Percentiles rank a stretch among this genome's conserved stretches.
Conservation (phyloP, 495 filamentous ascomycete genomes). For the Paragyromitra xinjiangensis region DNA sequence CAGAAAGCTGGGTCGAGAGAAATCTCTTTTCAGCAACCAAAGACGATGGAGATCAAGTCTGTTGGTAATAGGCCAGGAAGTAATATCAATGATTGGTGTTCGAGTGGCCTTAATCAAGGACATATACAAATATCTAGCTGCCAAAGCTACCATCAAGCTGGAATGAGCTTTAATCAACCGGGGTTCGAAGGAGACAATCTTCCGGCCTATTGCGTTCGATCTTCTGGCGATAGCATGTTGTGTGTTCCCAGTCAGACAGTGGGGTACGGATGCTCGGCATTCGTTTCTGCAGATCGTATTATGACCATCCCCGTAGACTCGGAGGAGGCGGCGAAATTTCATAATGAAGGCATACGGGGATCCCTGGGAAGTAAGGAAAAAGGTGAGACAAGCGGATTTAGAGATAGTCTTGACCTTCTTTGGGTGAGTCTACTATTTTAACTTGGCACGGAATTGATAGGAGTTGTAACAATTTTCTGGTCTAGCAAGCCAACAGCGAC, state of each 20-base stretch:
- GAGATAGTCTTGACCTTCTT: neutral
- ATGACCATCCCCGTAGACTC: neutral
- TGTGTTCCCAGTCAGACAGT: neutral
- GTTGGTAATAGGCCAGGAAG: neutral
- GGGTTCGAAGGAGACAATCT: neutral
- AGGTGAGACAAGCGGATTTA: neutral
- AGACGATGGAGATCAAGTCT: slow-evolving; percentile 12
- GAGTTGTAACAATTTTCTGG: slow-evolving; percentile 14
- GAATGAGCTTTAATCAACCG: neutral
- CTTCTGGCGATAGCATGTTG: neutral
- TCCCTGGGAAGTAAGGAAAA: neutral
- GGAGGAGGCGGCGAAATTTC: neutral
- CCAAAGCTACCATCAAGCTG: neutral
- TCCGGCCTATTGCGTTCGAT: neutral
- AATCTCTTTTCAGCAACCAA: neutral
- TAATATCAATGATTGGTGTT: neutral
- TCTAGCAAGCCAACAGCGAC: slow-evolving; percentile 9
- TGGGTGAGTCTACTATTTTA: slow-evolving; percentile 18
- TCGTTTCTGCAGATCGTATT: neutral
- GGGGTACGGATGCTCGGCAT: neutral
- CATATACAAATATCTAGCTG: neutral
- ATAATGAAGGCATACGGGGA: neutral
- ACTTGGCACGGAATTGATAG: neutral
- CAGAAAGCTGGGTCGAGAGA: neutral
- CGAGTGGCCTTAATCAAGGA: neutral